A percentile compares a stretch with the other conserved stretches of the same genome.
phyloP scores from a whole-genome alignment of 2,329 filamentous ascomycete species.

The Exophiala mesophila region DNA sequence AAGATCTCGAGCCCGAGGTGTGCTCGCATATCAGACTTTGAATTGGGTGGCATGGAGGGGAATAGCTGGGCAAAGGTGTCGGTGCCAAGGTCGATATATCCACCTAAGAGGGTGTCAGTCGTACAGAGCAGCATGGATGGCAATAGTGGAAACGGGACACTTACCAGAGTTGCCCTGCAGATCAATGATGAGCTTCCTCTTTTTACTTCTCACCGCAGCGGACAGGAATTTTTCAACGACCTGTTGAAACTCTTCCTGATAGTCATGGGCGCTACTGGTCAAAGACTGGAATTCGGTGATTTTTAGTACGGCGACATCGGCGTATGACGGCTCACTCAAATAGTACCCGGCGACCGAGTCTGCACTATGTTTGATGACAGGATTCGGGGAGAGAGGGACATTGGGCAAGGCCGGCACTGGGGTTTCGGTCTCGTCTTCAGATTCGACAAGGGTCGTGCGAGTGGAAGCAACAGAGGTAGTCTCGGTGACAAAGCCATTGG shows the following conservation, averaged over 20 bases:
- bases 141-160: background rate
- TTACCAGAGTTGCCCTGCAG: conserved; percentile 54
- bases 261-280: conserved; percentile 10
- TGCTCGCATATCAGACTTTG: conserved; percentile 44
- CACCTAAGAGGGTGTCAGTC: conserved; percentile 44
- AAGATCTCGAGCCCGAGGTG: conserved; percentile 37
- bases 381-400: conserved; percentile 34
- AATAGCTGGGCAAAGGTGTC: conserved; percentile 54
- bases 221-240: conserved; percentile 40
- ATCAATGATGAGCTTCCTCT: conserved; percentile 62
- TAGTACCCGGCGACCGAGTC: conserved; percentile 44
- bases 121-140: conserved; percentile 17
- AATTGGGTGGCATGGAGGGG: conserved; percentile 42
- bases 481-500: background rate
- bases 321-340: conserved; percentile 36
- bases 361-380: conserved; percentile 33
- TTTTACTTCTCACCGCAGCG: conserved; percentile 42
- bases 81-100: conserved; percentile 44
- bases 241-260: conserved; percentile 18
- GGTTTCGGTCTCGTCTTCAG: background rate
- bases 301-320: conserved; percentile 45
- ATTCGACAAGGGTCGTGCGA: conserved; percentile 1
- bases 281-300: conserved; percentile 37
- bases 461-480: background rate
- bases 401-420: conserved; percentile 8